Conservation (phyloP, 768 basidiomycete species). For the Ephemerocybe angulata region DNA sequence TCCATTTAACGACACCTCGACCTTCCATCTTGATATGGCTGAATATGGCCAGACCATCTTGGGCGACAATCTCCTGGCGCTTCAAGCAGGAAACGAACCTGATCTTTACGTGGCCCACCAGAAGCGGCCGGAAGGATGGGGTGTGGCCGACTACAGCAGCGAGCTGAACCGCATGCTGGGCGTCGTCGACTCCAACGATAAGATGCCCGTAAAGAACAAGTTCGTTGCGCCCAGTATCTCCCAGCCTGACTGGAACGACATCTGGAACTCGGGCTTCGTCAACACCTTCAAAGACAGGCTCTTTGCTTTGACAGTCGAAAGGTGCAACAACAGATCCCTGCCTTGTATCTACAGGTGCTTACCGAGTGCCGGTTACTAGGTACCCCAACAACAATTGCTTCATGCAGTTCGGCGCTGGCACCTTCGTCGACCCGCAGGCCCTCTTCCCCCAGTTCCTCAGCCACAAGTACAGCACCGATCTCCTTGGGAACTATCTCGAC, state of each 20-base stretch:
- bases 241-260: constrained; percentile 42
- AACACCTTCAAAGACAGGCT: constrained; percentile 38
- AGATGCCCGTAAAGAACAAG: constrained; percentile 25
- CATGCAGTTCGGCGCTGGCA: constrained; percentile 35
- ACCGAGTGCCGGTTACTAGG: constrained; percentile 12
- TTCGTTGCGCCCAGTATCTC: constrained; percentile 63
- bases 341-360: background rate
- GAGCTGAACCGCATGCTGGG: constrained; percentile 15
- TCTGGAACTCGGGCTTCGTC: constrained; percentile 49
- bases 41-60: constrained; percentile 62
- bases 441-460: constrained; percentile 58
- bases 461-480: constrained; percentile 48
- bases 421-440: constrained; percentile 34
- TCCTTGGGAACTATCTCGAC: constrained; percentile 51
- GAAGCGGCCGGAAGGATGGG: constrained; percentile 29
- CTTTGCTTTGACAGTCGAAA: constrained; percentile 49
- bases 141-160: background rate
- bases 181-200: constrained; percentile 21
- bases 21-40: constrained; percentile 54
- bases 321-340: constrained; percentile 30
- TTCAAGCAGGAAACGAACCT: constrained; percentile 72
- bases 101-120: constrained; percentile 44
- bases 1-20: constrained; percentile 65
- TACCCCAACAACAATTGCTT: constrained; percentile 56
- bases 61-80: constrained; percentile 61